These are phyloP conservation scores for Neonectria sp. DNA, from an alignment of 2,329 filamentous ascomycete species.

Conservation along the genomic window DNA sequence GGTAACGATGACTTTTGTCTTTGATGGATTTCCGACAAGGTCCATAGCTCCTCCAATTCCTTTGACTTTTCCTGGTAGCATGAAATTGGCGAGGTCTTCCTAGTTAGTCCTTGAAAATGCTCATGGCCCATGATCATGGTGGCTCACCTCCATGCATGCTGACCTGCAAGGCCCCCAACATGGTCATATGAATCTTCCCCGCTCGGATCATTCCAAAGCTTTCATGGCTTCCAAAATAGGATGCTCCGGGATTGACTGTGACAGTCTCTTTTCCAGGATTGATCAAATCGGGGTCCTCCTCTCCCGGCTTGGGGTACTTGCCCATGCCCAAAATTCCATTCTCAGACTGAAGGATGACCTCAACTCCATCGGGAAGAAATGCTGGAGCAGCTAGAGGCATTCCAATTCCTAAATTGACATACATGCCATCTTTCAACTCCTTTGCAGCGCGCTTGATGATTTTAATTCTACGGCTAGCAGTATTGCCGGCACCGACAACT, in stretches of 20 bases:
- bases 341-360: slow-evolving; percentile 85
- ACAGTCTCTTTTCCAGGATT: slow-evolving; percentile 95
- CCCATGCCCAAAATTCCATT: slow-evolving; percentile 82
- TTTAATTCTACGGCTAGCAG: too few species aligned
- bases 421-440: slow-evolving; percentile 95
- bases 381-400: slow-evolving; percentile 92
- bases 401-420: slow-evolving; percentile 90
- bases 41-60: background rate
- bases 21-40: background rate
- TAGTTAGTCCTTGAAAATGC: background rate
- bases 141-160: slow-evolving; percentile 67
- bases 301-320: slow-evolving; percentile 77
- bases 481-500: slow-evolving; percentile 48
- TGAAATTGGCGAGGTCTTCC: background rate
- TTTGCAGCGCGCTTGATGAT: slow-evolving; percentile 74
- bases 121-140: background rate
- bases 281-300: slow-evolving; percentile 88
- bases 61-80: background rate
- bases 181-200: slow-evolving; percentile 86
- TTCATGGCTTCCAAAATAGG: slow-evolving; percentile 87
- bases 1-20: background rate
- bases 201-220: slow-evolving; percentile 92
- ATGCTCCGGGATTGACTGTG: slow-evolving; percentile 82
- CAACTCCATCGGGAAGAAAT: slow-evolving; percentile 82
- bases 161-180: slow-evolving; percentile 91